These are phyloP conservation scores for Pavlovales sp. DNA, from an alignment of 208 protist species.

Conservation along the genomic window DNA sequence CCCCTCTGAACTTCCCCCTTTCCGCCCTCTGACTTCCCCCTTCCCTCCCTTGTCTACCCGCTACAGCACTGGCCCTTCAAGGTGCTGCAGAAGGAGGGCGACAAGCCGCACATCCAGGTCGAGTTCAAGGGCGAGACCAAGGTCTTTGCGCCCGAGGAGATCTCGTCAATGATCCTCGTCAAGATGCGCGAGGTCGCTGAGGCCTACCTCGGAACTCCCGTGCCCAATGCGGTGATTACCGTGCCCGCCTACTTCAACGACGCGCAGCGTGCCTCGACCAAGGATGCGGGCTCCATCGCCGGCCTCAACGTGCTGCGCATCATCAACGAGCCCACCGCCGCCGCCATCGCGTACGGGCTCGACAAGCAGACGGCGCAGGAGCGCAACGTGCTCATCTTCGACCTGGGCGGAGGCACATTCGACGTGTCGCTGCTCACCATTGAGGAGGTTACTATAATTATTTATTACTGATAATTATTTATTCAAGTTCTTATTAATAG, in stretches of 20 bases:
- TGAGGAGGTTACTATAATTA: too few relatives aligned
- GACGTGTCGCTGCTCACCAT: slow-evolving; percentile 97
- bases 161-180: slow-evolving; percentile 53
- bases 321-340: slow-evolving; percentile 62
- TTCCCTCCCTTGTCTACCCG: too few relatives aligned
- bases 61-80: slow-evolving; percentile 79
- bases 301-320: slow-evolving; percentile 63
- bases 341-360: slow-evolving; percentile 69
- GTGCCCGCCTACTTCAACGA: slow-evolving; percentile 49
- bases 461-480: too few relatives aligned
- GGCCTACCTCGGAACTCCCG: slow-evolving; percentile 38
- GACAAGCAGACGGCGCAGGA: slow-evolving; percentile 65
- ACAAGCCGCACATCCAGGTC: slow-evolving; percentile 38
- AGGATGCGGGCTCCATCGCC: slow-evolving; percentile 46
- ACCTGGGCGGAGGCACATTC: slow-evolving; percentile 74
- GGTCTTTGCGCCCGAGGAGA: slow-evolving; percentile 48
- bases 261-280: slow-evolving; percentile 29
- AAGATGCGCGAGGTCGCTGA: slow-evolving; percentile 48
- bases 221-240: slow-evolving; percentile 73
- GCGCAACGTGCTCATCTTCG: slow-evolving; percentile 56
- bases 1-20: too few relatives aligned
- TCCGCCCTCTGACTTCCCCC: too few relatives aligned
- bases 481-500: too few relatives aligned
- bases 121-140: slow-evolving; percentile 34
- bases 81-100: slow-evolving; percentile 66